Evolutionary conservation across 2,329 filamentous ascomycete genomes (phyloP).

Genomic region (Fusarium sp.): DNA sequence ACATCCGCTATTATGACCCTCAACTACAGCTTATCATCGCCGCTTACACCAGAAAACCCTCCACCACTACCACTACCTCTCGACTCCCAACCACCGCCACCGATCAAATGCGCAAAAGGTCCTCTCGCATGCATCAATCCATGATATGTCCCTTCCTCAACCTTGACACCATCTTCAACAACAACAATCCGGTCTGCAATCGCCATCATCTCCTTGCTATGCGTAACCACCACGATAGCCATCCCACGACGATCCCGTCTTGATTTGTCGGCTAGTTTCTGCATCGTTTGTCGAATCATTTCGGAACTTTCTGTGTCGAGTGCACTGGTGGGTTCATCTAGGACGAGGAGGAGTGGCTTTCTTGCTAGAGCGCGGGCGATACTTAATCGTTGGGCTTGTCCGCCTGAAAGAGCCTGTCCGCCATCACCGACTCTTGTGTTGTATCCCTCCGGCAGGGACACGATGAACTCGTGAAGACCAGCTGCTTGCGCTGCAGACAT

Average conservation of each 20-base stretch:
- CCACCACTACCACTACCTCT: not conserved
- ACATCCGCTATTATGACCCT: not conserved
- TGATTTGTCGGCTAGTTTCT: slow-evolving; percentile 58
- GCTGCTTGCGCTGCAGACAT: slow-evolving; percentile 66
- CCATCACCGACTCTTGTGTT: slow-evolving; percentile 82
- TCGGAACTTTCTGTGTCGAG: slow-evolving; percentile 78
- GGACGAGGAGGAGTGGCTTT: slow-evolving; percentile 76
- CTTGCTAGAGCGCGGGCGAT: slow-evolving; percentile 85
- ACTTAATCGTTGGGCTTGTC: slow-evolving; percentile 84
- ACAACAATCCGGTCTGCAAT: slow-evolving; percentile 81
- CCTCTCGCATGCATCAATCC: slow-evolving; percentile 64
- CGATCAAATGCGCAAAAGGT: slow-evolving; percentile 63
- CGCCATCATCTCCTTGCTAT: slow-evolving; percentile 87
- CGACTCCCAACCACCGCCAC: slow-evolving; percentile 42
- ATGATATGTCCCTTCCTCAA: slow-evolving; percentile 75
- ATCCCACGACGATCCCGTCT: slow-evolving; percentile 54
- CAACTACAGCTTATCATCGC: not conserved
- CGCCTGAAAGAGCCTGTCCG: slow-evolving; percentile 79
- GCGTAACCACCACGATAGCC: slow-evolving; percentile 85
- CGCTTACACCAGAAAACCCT: not conserved
- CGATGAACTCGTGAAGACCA: slow-evolving; percentile 82
- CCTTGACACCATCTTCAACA: slow-evolving; percentile 74
- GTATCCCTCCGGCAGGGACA: slow-evolving; percentile 70
- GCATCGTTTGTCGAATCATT: slow-evolving; percentile 73
- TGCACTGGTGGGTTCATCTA: slow-evolving; percentile 90